Conservation (phyloP, 768 basidiomycete species). For the Boletus coccyginus region DNA sequence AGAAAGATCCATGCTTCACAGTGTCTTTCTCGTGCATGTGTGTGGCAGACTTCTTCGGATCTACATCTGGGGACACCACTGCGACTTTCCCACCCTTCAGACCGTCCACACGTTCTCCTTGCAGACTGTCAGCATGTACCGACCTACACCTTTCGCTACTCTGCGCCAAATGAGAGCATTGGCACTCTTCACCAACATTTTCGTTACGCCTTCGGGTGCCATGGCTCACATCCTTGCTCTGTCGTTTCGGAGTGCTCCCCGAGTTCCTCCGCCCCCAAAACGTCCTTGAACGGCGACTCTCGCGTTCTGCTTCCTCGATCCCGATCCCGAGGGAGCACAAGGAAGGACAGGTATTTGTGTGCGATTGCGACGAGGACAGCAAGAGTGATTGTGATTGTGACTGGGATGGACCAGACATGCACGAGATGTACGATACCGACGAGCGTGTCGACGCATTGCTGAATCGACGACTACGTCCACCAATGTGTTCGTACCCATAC, state of each 20-base stretch:
- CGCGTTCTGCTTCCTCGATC: conserved; percentile 24
- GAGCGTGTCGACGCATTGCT: conserved; percentile 20
- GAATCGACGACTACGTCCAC: conserved; percentile 11
- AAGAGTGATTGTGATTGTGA: conserved; percentile 16
- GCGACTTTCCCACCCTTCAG: not conserved
- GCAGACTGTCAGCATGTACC: not conserved
- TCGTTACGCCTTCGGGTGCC: not conserved
- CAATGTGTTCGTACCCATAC: not conserved
- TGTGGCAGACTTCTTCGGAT: not conserved
- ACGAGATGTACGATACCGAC: conserved; percentile 19
- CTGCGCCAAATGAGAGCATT: not conserved
- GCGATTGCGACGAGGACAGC: conserved; percentile 16
- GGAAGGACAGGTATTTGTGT: conserved; percentile 17
- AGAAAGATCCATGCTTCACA: conserved; percentile 29
- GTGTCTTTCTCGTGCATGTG: conserved; percentile 18
- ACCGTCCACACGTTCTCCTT: not conserved
- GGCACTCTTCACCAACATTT: not conserved
- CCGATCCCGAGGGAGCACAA: conserved; percentile 22
- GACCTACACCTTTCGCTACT: not conserved
- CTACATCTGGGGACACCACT: not conserved
- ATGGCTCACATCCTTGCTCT: not conserved
- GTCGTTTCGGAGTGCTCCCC: conserved; percentile 11
- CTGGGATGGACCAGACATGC: conserved; percentile 19
- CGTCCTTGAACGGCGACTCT: conserved; percentile 16
- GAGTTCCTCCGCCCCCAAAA: conserved; percentile 18